Evolutionary conservation across 768 basidiomycete genomes (phyloP), one percentile per base, ranked within the genome.

Genomic region (Trametes cinnabarina): DNA sequence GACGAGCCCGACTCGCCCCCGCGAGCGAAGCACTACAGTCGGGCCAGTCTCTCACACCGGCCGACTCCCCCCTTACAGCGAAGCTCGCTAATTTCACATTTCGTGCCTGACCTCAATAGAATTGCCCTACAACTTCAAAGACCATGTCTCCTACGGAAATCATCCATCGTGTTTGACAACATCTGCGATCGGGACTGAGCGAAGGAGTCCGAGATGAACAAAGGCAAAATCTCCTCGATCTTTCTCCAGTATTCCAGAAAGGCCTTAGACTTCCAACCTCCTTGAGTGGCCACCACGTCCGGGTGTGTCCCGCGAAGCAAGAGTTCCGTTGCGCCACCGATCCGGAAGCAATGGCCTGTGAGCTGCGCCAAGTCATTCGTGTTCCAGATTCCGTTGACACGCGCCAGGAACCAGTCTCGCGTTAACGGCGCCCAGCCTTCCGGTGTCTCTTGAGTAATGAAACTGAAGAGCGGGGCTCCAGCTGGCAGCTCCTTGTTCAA

Each of bases 221-320:
- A 15, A 1, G 62, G 62, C 8, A 63, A 20, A 34, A 63, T 63
- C 4, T 28, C 17, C 39, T 59, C 56, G 10, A 64, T 37, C 15
- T 66, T 46, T 9, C 67, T 28, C 68, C 67, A 68, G 42, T 69
- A 69, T 12, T 39, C 39, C 6, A 69, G 58, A 42, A 69, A 69
- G 14, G 67, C 61, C 6, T 52, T 37, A 2, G 68, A 69, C 2
- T 35, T 25, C 68, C 68, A 69, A 3, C 66, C 39, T 0, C 68
- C 68, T 30, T 47, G 35, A 12, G 41, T 51, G 25, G 40, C 49
- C 10, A 69, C 65, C 4, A 69, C 50, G 39, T 63, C 61, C 6
- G 68, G 67, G 3, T 26, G 52, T 8, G 64, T 56, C 10, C 68
- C 68, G 2, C 49, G 22, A 7, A 51, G 15, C 0, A 69, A 61